Percentiles rank a stretch among this genome's conserved stretches.
These are phyloP conservation scores for Fusarium sp. DNA, from an alignment of 2,329 filamentous ascomycete species.

Conservation along the genomic window DNA sequence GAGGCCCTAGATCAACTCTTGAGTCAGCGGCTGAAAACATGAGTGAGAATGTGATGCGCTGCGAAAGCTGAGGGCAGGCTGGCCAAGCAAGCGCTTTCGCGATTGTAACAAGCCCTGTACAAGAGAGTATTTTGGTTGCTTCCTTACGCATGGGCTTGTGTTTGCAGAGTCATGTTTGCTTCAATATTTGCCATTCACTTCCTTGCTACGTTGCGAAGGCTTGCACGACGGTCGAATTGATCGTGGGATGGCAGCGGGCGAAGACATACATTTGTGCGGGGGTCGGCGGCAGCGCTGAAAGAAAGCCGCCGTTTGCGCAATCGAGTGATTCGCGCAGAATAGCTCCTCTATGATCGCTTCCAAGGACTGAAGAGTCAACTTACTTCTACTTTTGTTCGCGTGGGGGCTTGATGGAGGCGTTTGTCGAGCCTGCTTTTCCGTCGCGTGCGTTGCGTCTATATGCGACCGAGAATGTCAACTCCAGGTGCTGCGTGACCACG, in stretches of 20 bases:
- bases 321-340: accelerated
- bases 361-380: no score
- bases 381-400: accelerated
- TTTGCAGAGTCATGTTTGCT: background rate
- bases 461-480: background rate
- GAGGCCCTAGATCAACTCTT: background rate
- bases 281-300: background rate
- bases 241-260: background rate
- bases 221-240: background rate
- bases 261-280: background rate
- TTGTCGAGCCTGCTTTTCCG: background rate
- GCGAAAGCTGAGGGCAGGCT: background rate
- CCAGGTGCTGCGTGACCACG: background rate
- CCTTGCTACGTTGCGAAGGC: background rate
- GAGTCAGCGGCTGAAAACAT: background rate
- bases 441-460: background rate
- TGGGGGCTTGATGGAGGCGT: no score
- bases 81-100: no score
- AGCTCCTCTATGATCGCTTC: background rate
- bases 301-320: background rate
- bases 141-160: background rate
- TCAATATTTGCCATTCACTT: background rate
- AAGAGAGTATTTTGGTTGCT: accelerated
- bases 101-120: background rate
- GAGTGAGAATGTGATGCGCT: background rate